These are phyloP conservation scores for Chalara sp. DNA, from an alignment of 2,329 filamentous ascomycete species.

Conservation along the genomic window DNA sequence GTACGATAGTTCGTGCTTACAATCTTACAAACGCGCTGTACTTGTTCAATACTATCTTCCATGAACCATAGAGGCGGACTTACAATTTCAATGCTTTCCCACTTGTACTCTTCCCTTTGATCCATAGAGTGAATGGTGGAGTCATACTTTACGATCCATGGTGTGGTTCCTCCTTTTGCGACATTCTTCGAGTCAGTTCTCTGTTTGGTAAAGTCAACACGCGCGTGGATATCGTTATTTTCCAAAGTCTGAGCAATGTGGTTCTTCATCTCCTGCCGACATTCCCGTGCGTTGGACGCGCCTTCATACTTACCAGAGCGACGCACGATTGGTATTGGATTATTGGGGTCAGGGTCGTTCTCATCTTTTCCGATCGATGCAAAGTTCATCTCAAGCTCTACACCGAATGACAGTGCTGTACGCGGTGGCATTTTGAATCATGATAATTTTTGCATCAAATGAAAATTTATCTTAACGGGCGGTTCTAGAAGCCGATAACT, in stretches of 20 bases:
- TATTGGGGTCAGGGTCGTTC: background rate
- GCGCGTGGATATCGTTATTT: no score
- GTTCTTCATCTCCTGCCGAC: no score
- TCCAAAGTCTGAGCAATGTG: no score
- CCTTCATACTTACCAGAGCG: no score
- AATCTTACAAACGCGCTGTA: slow-evolving; percentile 4
- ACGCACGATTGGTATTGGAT: background rate
- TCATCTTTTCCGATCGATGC: background rate
- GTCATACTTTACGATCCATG: background rate
- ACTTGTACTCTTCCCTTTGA: background rate
- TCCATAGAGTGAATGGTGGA: background rate
- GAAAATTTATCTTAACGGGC: no score
- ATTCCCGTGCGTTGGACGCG: no score
- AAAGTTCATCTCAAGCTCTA: slow-evolving; percentile 19
- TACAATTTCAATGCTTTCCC: background rate
- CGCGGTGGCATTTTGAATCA: no score
- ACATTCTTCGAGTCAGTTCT: background rate
- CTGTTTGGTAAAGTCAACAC: background rate
- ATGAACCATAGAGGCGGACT: background rate
- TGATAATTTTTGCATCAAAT: no score
- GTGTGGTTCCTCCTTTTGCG: background rate
- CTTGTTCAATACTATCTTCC: background rate
- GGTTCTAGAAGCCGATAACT: no score
- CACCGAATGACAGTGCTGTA: slow-evolving; percentile 15
- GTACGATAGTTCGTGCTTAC: slow-evolving; percentile 13